Evolutionary conservation across 2,329 filamentous ascomycete species (phyloP), one percentile per base, ranked within the genome.

Genomic region (Alternaria arbusti): DNA sequence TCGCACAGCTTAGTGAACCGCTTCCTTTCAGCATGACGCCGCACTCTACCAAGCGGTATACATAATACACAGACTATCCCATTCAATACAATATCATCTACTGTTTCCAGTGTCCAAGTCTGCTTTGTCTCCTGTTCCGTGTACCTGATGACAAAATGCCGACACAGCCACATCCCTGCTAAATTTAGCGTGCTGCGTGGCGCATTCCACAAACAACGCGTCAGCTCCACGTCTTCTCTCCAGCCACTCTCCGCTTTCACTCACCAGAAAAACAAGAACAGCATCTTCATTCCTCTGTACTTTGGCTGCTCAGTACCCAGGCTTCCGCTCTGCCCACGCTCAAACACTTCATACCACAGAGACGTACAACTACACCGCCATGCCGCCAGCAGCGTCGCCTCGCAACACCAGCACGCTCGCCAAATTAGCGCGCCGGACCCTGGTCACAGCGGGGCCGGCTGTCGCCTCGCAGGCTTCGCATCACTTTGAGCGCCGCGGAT

Each of bases 401-500:
- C 45, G 22, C 52, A 66, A 13, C 45, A 28, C 52, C 65, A 15
- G 49, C 61, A 61, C 64, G 57, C 44, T 55, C 43, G 74, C 64
- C 51, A 67, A 66, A 51, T 63, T 79, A 64, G 75, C 74, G 58
- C 65, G 70, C 44, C 66, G 73, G 43, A 70, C 73, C 15, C 66
- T 78, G 57, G 63, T 78, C 36, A 69, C 67, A 10, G 67, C 69
- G 40, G 74, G 71, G 13, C 76, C 75, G 17, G 70, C 71, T 13
- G 64, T 77, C 15, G 47, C 46, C 32, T 40, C 47, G 43, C 36
- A 54, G 23, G 70, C 70, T 46, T 63, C 71, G 25, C 74, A 78
- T 65, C 65, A 71, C 57, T 78, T 89, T 50, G 67, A 80, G 20
- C 82, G 82, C 61, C 87, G 89, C 59, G 84, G 85, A 56, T 82